phyloP scores from a whole-genome alignment of 768 basidiomycete genomes.

The Coprinopsis strossmayeri region DNA sequence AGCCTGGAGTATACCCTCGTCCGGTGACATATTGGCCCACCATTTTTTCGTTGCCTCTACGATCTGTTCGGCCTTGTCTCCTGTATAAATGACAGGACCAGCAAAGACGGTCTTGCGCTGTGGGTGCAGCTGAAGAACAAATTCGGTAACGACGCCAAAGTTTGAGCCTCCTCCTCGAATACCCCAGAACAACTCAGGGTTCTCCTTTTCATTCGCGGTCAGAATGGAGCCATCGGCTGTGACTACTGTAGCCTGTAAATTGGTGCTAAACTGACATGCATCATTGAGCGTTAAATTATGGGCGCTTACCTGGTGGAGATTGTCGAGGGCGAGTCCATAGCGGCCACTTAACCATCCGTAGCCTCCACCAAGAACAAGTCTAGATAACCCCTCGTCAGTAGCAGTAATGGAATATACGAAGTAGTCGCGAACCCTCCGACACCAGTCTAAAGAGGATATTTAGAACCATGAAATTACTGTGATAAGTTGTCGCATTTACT shows the following conservation, averaged over 20 bases:
- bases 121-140: slow-evolving; percentile 41
- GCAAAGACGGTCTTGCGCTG: slow-evolving; percentile 44
- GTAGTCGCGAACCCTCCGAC: slow-evolving; percentile 37
- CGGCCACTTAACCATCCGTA: slow-evolving; percentile 44
- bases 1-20: slow-evolving; percentile 28
- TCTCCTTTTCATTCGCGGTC: slow-evolving; percentile 28
- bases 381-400: slow-evolving; percentile 14
- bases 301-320: slow-evolving; percentile 35
- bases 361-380: slow-evolving; percentile 48
- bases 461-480: slow-evolving; percentile 5
- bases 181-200: slow-evolving; percentile 45
- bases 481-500: slow-evolving; percentile 13
- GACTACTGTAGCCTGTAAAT: slow-evolving; percentile 25
- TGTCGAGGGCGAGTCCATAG: slow-evolving; percentile 42
- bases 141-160: slow-evolving; percentile 53
- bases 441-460: slow-evolving; percentile 29
- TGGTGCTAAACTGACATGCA: neutral
- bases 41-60: slow-evolving; percentile 29
- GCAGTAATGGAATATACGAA: neutral
- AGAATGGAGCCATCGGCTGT: slow-evolving; percentile 35
- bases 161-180: slow-evolving; percentile 49
- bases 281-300: slow-evolving; percentile 1
- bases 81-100: slow-evolving; percentile 32
- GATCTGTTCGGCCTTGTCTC: slow-evolving; percentile 23
- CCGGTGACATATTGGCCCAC: slow-evolving; percentile 29